Percentiles rank a stretch among this genome's conserved stretches.
phyloP scores from a whole-genome alignment of 352 stramenopile genomes.

The Discostella stelligera region DNA sequence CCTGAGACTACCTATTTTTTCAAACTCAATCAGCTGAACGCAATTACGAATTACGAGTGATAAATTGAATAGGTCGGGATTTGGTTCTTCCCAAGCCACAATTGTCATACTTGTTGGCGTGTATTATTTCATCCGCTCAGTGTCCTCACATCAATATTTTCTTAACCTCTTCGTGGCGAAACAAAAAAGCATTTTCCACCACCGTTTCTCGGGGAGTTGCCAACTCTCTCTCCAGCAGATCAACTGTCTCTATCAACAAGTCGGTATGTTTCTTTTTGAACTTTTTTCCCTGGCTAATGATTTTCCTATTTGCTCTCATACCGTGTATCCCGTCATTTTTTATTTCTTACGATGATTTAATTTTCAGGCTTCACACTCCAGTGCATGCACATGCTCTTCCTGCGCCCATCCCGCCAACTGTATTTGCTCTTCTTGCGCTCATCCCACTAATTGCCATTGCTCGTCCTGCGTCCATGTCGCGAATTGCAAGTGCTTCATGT shows the following conservation, averaged over 20 bases:
- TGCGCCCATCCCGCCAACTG: conserved; percentile 1
- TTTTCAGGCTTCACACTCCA: neutral
- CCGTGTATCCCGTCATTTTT: neutral
- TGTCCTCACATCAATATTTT: too few species aligned
- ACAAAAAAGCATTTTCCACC: conserved; percentile 31
- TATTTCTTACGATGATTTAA: neutral
- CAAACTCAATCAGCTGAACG: too few species aligned
- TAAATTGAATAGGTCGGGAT: too few species aligned
- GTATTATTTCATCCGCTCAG: too few species aligned
- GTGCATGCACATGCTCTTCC: conserved; percentile 10
- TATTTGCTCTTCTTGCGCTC: neutral
- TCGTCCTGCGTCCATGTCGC: conserved; percentile 8
- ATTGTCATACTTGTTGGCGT: too few species aligned
- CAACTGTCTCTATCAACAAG: neutral
- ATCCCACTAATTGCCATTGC: conserved; percentile 17
- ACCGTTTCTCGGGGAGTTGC: conserved; percentile 22
- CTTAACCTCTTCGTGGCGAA: neutral
- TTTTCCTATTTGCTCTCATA: neutral
- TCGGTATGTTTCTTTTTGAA: neutral
- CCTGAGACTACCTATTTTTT: too few species aligned
- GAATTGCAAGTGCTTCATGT: conserved; percentile 26
- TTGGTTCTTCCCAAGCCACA: too few species aligned
- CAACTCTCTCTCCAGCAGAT: conserved; percentile 7
- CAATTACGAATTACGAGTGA: too few species aligned
- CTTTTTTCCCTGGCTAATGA: neutral